These are phyloP conservation scores for Silene vulgaris DNA, from an alignment of 179 eudicot species.

Conservation along the genomic window DNA sequence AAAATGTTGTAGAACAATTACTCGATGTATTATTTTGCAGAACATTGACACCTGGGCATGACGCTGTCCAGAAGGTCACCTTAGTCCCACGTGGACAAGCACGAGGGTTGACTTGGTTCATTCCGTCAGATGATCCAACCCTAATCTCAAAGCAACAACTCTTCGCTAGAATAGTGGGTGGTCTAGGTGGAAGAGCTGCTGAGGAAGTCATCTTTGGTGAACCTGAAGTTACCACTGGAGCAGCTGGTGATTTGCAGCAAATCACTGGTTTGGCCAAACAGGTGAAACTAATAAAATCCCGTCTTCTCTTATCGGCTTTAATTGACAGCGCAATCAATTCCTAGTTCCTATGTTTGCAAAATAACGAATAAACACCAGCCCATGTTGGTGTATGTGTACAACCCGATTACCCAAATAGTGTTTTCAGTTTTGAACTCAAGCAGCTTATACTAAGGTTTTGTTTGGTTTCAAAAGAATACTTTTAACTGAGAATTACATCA, in stretches of 20 bases:
- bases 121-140: slow-evolving; percentile 93
- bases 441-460: too few species aligned
- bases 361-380: not conserved
- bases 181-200: slow-evolving; percentile 98
- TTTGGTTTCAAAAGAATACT: too few species aligned
- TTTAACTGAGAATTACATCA: too few species aligned
- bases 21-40: slow-evolving; percentile 35
- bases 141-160: slow-evolving; percentile 93
- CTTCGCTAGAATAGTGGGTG: slow-evolving; percentile 97
- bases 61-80: slow-evolving; percentile 93
- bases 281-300: slow-evolving; percentile 35
- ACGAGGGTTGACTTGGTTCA: slow-evolving; percentile 95
- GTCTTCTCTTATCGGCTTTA: not conserved
- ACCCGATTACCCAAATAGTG: too few species aligned
- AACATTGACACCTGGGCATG: slow-evolving; percentile 95
- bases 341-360: not conserved
- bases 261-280: slow-evolving; percentile 94
- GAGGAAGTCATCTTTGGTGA: slow-evolving; percentile 95
- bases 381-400: too few species aligned
- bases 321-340: not conserved
- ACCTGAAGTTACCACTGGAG: slow-evolving; percentile 97
- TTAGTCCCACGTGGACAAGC: slow-evolving; percentile 98
- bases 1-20: too few species aligned
- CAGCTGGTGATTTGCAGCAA: slow-evolving; percentile 93
- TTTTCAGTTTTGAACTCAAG: too few species aligned